These are phyloP conservation scores for Pulveroboletus sp. DNA, from an alignment of 1,284 basidiomycete species.

Conservation along the genomic window DNA sequence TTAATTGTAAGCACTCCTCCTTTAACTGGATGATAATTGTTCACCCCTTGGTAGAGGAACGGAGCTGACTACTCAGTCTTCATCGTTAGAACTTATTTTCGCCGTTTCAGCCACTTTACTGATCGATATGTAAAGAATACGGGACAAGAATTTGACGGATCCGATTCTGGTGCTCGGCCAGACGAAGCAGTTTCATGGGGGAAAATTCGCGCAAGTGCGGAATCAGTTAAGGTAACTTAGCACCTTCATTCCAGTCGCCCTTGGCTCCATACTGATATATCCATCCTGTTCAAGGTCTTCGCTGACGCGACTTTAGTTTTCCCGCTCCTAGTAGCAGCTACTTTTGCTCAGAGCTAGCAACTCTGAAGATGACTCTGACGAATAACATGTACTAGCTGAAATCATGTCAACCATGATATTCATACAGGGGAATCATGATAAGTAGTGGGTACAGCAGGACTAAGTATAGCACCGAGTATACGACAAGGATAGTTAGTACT, in stretches of 20 bases:
- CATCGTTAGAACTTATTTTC: conserved; percentile 59
- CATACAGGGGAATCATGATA: no score
- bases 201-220: conserved; percentile 90
- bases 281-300: conserved; percentile 48
- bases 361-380: not conserved
- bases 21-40: not conserved
- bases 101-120: not conserved
- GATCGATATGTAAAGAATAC: conserved; percentile 68
- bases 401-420: no score
- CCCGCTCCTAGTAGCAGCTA: conserved; percentile 85
- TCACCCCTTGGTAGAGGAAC: conserved; percentile 67
- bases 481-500: conserved; percentile 4
- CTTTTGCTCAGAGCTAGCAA: conserved; percentile 63
- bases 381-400: conserved; percentile 17
- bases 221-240: conserved; percentile 87
- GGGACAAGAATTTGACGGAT: conserved; percentile 98
- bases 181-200: conserved; percentile 99
- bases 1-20: conserved; percentile 70
- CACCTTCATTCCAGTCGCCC: not conserved
- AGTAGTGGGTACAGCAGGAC: no score
- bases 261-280: conserved; percentile 1
- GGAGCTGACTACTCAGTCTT: conserved; percentile 98
- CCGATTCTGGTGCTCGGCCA: conserved; percentile 94
- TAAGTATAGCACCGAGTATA: conserved; percentile 1
- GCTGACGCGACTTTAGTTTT: conserved; percentile 90